These are phyloP conservation scores for Helicostylum pulchrum DNA, from an alignment of 192 early-diverging fungal species.

Conservation along the genomic window DNA sequence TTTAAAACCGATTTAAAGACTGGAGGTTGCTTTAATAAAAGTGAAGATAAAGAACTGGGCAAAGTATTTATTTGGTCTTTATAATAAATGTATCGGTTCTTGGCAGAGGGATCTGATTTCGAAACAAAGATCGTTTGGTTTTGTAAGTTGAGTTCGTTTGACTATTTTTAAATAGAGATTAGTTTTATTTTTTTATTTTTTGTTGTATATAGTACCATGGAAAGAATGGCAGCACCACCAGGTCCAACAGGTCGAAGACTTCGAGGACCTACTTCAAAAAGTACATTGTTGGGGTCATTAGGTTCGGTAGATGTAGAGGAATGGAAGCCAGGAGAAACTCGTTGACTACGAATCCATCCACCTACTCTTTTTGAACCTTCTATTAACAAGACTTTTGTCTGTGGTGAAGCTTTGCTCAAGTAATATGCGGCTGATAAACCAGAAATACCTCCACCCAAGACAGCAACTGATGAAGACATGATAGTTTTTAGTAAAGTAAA, in stretches of 20 bases:
- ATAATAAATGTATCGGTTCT: slow-evolving; percentile 81
- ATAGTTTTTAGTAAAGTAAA: not conserved
- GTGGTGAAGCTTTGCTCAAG: slow-evolving; percentile 48
- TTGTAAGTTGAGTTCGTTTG: slow-evolving; percentile 65
- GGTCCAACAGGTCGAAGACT: slow-evolving; percentile 71
- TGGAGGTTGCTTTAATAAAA: slow-evolving; percentile 33
- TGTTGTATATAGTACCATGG: slow-evolving; percentile 52
- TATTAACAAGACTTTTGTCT: slow-evolving; percentile 63
- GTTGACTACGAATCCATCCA: slow-evolving; percentile 81
- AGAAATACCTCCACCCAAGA: slow-evolving; percentile 90
- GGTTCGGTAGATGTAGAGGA: not conserved
- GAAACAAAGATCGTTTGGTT: slow-evolving; percentile 54
- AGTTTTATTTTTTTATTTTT: not conserved
- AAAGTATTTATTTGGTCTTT: slow-evolving; percentile 68
- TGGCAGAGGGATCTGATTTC: slow-evolving; percentile 64
- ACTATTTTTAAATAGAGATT: slow-evolving; percentile 22
- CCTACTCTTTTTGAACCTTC: slow-evolving; percentile 70
- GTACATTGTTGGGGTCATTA: slow-evolving; percentile 25
- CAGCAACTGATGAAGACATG: slow-evolving; percentile 41
- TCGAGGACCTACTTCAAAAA: slow-evolving; percentile 81
- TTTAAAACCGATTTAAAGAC: slow-evolving; percentile 56
- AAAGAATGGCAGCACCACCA: slow-evolving; percentile 68
- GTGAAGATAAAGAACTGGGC: slow-evolving; percentile 34
- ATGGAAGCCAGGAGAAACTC: slow-evolving; percentile 37
- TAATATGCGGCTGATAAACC: slow-evolving; percentile 85